phyloP scores from a whole-genome alignment of 2,329 filamentous ascomycete genomes.

The Exophiala sideris region DNA sequence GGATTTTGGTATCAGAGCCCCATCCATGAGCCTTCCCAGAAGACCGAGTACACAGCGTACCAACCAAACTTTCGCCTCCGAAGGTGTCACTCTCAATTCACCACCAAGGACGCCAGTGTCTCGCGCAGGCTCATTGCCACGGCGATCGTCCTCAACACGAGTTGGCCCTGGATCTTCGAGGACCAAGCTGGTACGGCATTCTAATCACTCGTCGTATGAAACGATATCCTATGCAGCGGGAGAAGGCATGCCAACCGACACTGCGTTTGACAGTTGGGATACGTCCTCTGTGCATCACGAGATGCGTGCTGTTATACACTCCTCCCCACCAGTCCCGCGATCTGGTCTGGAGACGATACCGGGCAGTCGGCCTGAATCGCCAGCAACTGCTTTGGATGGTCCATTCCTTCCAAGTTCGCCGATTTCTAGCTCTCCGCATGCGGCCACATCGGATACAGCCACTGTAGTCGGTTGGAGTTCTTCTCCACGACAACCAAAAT shows the following conservation, averaged over 20 bases:
- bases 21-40: conserved; percentile 7
- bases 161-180: conserved; percentile 17
- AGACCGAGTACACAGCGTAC: conserved; percentile 17
- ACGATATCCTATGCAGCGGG: conserved; percentile 18
- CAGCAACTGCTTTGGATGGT: conserved; percentile 26
- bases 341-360: conserved; percentile 28
- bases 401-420: conserved; percentile 26
- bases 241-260: conserved; percentile 24
- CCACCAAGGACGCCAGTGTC: conserved; percentile 27
- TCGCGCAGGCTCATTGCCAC: conserved; percentile 9
- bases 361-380: conserved; percentile 28
- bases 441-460: conserved; percentile 19
- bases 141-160: conserved; percentile 23
- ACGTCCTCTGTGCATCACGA: conserved; percentile 28
- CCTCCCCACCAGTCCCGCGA: conserved; percentile 25
- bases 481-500: conserved; percentile 19
- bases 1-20: conserved; percentile 21
- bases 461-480: conserved; percentile 21
- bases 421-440: conserved; percentile 17
- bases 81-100: conserved; percentile 26
- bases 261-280: conserved; percentile 28
- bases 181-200: conserved; percentile 21
- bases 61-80: conserved; percentile 23
- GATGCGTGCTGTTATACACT: conserved; percentile 26
- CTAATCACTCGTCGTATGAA: conserved; percentile 27